phyloP scores from a whole-genome alignment of 2,329 filamentous ascomycete genomes.

The Aaosphaeria arxii region DNA sequence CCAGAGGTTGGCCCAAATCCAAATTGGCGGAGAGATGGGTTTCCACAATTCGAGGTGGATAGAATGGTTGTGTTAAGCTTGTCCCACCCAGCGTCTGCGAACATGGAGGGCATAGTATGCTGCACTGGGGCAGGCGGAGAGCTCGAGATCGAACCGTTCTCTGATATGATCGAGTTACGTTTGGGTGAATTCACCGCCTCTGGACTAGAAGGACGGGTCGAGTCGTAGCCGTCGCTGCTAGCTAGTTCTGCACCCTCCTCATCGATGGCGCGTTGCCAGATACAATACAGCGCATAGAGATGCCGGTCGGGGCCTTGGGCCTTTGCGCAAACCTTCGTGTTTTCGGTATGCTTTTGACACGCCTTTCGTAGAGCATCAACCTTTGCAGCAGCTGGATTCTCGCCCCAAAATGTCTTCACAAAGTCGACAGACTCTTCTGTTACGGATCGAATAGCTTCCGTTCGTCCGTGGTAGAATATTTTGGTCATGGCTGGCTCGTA shows the following conservation, averaged over 20 bases:
- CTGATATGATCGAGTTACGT: constrained; percentile 50
- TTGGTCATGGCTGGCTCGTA: constrained; percentile 99
- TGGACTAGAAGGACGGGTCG: constrained; percentile 50
- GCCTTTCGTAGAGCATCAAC: constrained; percentile 81
- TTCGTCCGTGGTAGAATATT: constrained; percentile 85
- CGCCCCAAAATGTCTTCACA: constrained; percentile 90
- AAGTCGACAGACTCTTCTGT: constrained; percentile 83
- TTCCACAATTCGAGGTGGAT: constrained; percentile 98
- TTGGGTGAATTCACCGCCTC: constrained; percentile 54
- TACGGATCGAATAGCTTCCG: constrained; percentile 87
- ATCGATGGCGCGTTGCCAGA: constrained; percentile 89
- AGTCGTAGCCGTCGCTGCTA: constrained; percentile 54
- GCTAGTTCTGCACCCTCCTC: constrained; percentile 59
- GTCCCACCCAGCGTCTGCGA: constrained; percentile 88
- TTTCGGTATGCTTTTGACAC: constrained; percentile 75
- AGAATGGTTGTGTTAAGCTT: constrained; percentile 92
- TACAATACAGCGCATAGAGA: constrained; percentile 87
- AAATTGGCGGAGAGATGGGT: constrained; percentile 90
- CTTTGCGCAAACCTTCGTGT: constrained; percentile 82
- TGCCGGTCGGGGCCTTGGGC: constrained; percentile 90
- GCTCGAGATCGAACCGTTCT: constrained; percentile 46
- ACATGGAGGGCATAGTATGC: constrained; percentile 69
- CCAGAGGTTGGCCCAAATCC: constrained; percentile 93
- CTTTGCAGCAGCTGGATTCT: constrained; percentile 78
- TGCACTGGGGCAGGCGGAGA: constrained; percentile 50